Evolutionary conservation across 2,329 filamentous ascomycete species (phyloP), one percentile per base, ranked within the genome.

Genomic region (Aspergillus transmontanensis): DNA sequence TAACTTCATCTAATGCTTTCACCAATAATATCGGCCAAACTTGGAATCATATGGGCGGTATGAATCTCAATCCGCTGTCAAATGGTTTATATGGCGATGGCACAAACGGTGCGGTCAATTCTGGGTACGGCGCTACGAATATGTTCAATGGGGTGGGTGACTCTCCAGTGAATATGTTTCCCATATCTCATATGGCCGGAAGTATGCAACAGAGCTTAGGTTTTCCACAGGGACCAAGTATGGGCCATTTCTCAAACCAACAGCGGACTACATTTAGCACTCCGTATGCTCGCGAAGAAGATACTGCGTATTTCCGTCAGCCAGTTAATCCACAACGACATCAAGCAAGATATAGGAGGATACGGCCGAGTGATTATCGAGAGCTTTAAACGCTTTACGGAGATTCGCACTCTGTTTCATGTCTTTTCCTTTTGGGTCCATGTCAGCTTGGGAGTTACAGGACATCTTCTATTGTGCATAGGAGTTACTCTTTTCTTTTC

Each of bases 291-390:
- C 89, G 85, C 63, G 87, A 88, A 67, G 92, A 96, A 61, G 93
- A 96, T 62, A 92, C 93, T 64, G 92, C 95, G 7, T 99, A 99
- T 80, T 96, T 98, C 77, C 87, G 95, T 62, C 94, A 97, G 77
- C 95, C 95, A 0, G 92, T 98, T 66, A 99, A 99, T 75, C 94
- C 94, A 2, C 92, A 97, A 75, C 88, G 95, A 57, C 92, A 95
- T 75, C 90, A 94, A 77, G 92, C 93, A 73, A 87, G 91, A 71
- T 89, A 93, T 71, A 87, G 90, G 68, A 85, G 92, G 71, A 88
- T 92, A 60, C 86, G 95, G 60, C 94, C 94, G 12, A 95, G 92
- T 75, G 95, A 99, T 80, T 98, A 95, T 77, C 87, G 92, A 67
- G 92, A 96, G 81, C 83, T 97, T 56, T 94, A 65, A 73, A 60